Evolutionary conservation across 176 grass and related monocot species (phyloP), one percentile per base, ranked within the genome.

Genomic region (Poa annua): DNA sequence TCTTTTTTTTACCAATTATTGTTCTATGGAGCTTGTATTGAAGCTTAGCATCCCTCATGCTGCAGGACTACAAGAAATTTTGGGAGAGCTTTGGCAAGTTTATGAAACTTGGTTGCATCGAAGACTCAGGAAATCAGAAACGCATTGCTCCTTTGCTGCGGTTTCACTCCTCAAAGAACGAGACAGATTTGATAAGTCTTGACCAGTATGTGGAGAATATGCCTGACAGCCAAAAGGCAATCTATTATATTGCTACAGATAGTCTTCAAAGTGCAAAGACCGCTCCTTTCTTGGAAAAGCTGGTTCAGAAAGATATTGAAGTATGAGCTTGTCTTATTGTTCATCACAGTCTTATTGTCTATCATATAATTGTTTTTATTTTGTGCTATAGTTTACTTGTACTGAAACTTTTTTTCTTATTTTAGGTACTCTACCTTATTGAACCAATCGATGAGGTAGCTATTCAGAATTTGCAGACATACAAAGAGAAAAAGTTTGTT

Each of bases 51-150:
- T 19, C 8, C 19, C 53, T 45, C 6, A 25, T 89, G 19, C 52
- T 77, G 64, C 85, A 97, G 92, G 94, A 91, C 32, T 97, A 91
- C 74, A 97, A 90, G 69, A 97, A 90, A 36, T 97, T 97, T 75
- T 97, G 94, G 94, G 94, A 97, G 83, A 97, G 91, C 79, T 97
- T 97, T 87, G 92, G 94, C 13, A 94, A 94, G 76, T 87, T 92
- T 71, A 84, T 97, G 36, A 97, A 97, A 68, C 88, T 97, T 45
- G 92, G 94, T 63, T 97, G 94, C 81, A 97, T 97, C 65, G 94
- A 94, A 68, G 92, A 97, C 65, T 90, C 94, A 9, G 90, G 94
- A 71, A 97, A 97, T 77, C 94, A 97, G 24, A 92, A 97, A 54
- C 88, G 94, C 11, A 69, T 94, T 66, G 88, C 85, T 55, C 90